Evolutionary conservation across 2,329 filamentous ascomycete species (phyloP), one percentile per base, ranked within the genome.

Genomic region (Macrophomina phaseolina): DNA sequence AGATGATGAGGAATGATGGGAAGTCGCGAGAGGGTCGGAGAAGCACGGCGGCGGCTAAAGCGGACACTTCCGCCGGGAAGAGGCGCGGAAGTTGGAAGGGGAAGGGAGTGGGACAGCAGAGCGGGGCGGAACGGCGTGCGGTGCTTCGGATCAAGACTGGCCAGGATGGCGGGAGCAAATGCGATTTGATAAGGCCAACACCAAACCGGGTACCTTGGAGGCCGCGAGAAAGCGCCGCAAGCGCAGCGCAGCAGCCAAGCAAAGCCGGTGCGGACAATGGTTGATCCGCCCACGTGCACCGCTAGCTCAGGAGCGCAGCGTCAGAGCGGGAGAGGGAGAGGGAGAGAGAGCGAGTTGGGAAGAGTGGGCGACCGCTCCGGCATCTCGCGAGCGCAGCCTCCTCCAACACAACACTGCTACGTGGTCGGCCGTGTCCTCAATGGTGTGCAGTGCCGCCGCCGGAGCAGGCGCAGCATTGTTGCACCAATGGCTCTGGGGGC

Each of bases 381-480:
- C 38, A 38, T 36, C 16, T 48, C 40, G 56, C 49, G 49, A 34
- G 49, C 49, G 5, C 42, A 9, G 11, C 42, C 42, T 45, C 11
- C 58, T 62, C 58, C 58, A 62, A 23, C 58, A 23, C 58, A 23
- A 30, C 42, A 14, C 58, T 49, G 58, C 58, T 38, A 62, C 58
- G 58, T 62, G 58, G 56, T 61, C 56, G 56, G 14, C 5, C n/a
- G 1, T n/a, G 5, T 61, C 56, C 56, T 61, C 56, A 61, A 48
- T 40, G n/a, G 56, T 48, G 3, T 9, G 8, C 56, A 34, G 28
- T 42, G 56, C 56, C 56, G 56, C 56, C 46, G 4, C 51, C 51
- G 51, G 14, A 36, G 51, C 51, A 53, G 28, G 28, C 51, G 51
- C 34, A 40, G 52, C 32, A 40, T 23, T 40, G 52, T 38, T 28